phyloP scores from a whole-genome alignment of 805 yeast species.

The Yamadazyma insecticola region DNA sequence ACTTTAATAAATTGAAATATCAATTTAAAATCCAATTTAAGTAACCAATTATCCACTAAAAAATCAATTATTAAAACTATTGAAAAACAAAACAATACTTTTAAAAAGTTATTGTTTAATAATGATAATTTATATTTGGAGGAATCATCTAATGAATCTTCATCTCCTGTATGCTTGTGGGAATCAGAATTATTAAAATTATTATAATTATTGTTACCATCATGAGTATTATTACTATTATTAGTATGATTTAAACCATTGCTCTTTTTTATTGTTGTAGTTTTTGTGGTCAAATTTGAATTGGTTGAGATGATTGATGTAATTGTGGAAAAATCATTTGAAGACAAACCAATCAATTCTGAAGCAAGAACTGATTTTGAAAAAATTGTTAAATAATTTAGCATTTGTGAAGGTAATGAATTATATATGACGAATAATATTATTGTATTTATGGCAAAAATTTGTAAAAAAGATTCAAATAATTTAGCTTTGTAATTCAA shows the following conservation, averaged over 20 bases:
- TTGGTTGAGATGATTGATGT: slow-evolving; percentile 3
- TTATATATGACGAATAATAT: slow-evolving; percentile 19
- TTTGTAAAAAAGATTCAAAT: slow-evolving; percentile 15
- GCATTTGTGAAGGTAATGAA: slow-evolving; percentile 7
- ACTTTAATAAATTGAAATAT: slow-evolving; percentile 4
- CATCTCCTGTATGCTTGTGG: too few relatives aligned
- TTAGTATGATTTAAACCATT: neutral
- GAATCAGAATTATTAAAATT: too few relatives aligned
- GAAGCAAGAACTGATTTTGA: slow-evolving; percentile 28
- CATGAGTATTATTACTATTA: neutral
- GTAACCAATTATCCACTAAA: neutral
- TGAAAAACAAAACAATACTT: slow-evolving; percentile 6
- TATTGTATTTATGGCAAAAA: slow-evolving; percentile 19
- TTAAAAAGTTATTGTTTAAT: slow-evolving; percentile 5
- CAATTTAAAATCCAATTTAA: slow-evolving; percentile 2
- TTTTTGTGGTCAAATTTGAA: neutral
- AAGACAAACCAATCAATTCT: slow-evolving; percentile 22
- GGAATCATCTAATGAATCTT: too few relatives aligned
- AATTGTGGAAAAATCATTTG: neutral
- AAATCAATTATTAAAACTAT: slow-evolving; percentile 3
- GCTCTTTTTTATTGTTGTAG: neutral
- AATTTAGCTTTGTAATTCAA: slow-evolving; percentile 8
- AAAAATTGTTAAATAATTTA: slow-evolving; percentile 16
- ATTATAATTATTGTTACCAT: neutral
- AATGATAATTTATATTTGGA: too few relatives aligned